Evolutionary conservation across 2,329 filamentous ascomycete genomes (phyloP).

Genomic region (Kalaharituber pfeilii): DNA sequence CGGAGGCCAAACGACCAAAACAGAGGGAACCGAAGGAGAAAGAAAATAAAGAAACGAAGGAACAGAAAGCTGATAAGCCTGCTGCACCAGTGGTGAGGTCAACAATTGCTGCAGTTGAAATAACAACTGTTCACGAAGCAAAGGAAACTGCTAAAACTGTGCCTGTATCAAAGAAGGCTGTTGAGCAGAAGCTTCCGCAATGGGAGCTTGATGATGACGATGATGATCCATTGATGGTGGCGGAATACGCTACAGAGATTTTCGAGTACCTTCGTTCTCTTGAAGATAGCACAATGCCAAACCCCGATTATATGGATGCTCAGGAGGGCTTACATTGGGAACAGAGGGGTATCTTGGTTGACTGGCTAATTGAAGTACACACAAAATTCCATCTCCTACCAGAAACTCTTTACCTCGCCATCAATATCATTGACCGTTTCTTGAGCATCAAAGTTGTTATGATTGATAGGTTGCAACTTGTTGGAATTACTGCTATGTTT

Average conservation of each 20-base stretch:
- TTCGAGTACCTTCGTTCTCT: slow-evolving; percentile 88
- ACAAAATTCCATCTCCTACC: slow-evolving; percentile 89
- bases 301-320: slow-evolving; percentile 86
- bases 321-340: slow-evolving; percentile 96
- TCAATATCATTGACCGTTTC: slow-evolving; percentile 98
- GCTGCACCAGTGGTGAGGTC: background rate
- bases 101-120: slow-evolving; percentile 8
- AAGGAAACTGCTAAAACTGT: background rate
- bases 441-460: slow-evolving; percentile 89
- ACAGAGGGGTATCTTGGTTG: slow-evolving; percentile 89
- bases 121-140: slow-evolving; percentile 1
- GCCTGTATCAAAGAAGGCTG: background rate
- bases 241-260: slow-evolving; percentile 92
- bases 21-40: slow-evolving; percentile 11
- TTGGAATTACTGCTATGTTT: slow-evolving; percentile 98
- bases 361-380: slow-evolving; percentile 98
- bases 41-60: slow-evolving; percentile 13
- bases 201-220: slow-evolving; percentile 73
- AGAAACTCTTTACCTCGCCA: slow-evolving; percentile 86
- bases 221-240: slow-evolving; percentile 92
- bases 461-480: slow-evolving; percentile 85
- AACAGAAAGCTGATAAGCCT: slow-evolving; percentile 5
- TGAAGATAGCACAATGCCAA: slow-evolving; percentile 64
- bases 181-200: slow-evolving; percentile 24
- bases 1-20: slow-evolving; percentile 11